These are phyloP conservation scores for Pseudogymnoascus sp. DNA, from an alignment of 2,329 filamentous ascomycete genomes.

Conservation along the genomic window DNA sequence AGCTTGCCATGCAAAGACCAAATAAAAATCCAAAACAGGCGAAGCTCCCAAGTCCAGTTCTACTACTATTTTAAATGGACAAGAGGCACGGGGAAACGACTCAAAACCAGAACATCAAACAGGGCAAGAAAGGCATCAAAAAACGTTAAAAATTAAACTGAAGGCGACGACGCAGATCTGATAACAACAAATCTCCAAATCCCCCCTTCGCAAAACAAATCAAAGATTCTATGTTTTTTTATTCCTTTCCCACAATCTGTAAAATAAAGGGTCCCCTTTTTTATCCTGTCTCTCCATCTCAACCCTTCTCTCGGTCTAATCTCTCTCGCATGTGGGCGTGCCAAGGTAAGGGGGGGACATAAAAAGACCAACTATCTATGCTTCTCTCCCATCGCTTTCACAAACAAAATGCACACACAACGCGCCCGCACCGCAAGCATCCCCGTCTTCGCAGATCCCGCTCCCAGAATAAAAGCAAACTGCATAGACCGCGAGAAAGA, in stretches of 20 bases:
- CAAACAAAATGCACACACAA: not conserved
- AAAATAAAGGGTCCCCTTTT: not conserved
- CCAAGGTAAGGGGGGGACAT: not conserved
- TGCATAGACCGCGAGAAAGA: not conserved
- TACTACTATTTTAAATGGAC: too few relatives aligned
- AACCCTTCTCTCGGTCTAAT: not conserved
- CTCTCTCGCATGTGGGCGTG: not conserved
- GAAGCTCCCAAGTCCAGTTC: too few relatives aligned
- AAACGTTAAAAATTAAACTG: not conserved
- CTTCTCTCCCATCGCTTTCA: not conserved
- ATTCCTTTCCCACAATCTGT: not conserved
- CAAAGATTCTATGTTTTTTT: not conserved
- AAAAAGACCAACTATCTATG: not conserved
- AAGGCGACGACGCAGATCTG: not conserved
- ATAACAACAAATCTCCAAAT: not conserved
- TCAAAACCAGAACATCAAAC: not conserved
- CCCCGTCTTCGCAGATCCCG: not conserved
- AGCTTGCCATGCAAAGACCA: not conserved
- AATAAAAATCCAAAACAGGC: too few relatives aligned
- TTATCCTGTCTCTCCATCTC: not conserved
- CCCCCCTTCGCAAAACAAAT: not conserved
- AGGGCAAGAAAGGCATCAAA: not conserved
- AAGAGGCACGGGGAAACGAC: not conserved
- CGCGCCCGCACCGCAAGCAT: not conserved
- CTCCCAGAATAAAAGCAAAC: not conserved